phyloP scores from a whole-genome alignment of 768 basidiomycete species.

The Floccularia luteovirens region DNA sequence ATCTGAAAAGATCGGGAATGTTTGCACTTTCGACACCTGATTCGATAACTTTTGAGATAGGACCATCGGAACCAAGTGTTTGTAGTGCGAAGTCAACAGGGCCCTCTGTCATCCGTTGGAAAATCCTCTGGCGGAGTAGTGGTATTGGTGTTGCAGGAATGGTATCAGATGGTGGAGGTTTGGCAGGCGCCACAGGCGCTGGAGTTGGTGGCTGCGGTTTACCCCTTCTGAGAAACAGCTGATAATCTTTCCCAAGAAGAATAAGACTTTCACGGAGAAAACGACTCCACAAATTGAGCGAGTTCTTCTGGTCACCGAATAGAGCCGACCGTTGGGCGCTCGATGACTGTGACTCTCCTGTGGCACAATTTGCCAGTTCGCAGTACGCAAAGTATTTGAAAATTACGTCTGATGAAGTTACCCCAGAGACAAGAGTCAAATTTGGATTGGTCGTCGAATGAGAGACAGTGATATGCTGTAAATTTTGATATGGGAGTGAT shows the following conservation, averaged over 20 bases:
- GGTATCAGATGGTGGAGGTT: slow-evolving; percentile 9
- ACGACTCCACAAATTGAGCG: slow-evolving; percentile 55
- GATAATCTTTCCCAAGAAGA: slow-evolving; percentile 62
- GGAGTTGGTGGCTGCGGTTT: slow-evolving; percentile 20
- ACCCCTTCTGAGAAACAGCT: slow-evolving; percentile 55
- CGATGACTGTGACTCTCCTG: slow-evolving; percentile 30
- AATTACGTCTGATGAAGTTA: slow-evolving; percentile 39
- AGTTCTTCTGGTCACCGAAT: slow-evolving; percentile 64
- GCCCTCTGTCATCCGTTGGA: slow-evolving; percentile 34
- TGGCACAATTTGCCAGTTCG: slow-evolving; percentile 48
- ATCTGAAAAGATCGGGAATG: slow-evolving; percentile 38
- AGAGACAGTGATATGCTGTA: slow-evolving; percentile 41
- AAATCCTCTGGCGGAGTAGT: slow-evolving; percentile 35
- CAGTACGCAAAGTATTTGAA: slow-evolving; percentile 63
- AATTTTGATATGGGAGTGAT: slow-evolving; percentile 1
- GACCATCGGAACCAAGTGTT: slow-evolving; percentile 54
- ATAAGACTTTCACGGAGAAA: slow-evolving; percentile 53
- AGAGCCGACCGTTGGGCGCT: slow-evolving; percentile 41
- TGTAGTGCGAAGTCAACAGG: slow-evolving; percentile 47
- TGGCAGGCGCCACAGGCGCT: slow-evolving; percentile 7
- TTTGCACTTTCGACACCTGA: slow-evolving; percentile 33
- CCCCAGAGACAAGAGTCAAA: slow-evolving; percentile 54
- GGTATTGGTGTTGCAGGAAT: slow-evolving; percentile 28
- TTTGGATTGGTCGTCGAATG: slow-evolving; percentile 41
- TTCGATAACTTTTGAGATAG: slow-evolving; percentile 42